phyloP scores from a whole-genome alignment of 345 rosid genomes.

The Sonneratia caseolaris region DNA sequence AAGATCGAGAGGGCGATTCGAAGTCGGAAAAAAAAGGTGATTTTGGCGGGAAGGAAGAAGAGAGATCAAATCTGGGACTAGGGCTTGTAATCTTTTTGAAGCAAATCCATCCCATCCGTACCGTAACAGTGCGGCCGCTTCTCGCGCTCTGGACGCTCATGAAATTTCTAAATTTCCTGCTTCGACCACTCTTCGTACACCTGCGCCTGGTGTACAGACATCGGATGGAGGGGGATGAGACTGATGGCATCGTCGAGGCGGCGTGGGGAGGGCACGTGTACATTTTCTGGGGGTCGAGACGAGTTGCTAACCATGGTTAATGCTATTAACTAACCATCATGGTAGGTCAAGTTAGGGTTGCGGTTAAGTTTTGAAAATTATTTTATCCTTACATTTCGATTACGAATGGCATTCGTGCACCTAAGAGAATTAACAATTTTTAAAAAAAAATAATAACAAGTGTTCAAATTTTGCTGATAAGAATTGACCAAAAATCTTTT shows the following conservation, averaged over 20 bases:
- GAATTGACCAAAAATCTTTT: too few relatives aligned
- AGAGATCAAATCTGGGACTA: neutral
- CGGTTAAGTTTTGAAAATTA: neutral
- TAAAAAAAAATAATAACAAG: too few relatives aligned
- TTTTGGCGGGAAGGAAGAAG: constrained; percentile 7
- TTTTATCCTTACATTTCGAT: too few relatives aligned
- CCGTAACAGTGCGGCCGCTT: neutral
- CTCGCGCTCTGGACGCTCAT: neutral
- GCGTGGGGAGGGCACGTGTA: neutral
- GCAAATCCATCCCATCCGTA: neutral
- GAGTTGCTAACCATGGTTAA: neutral
- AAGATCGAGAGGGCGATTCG: neutral
- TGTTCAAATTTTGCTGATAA: too few relatives aligned
- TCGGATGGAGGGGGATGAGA: neutral
- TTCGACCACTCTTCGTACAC: too few relatives aligned
- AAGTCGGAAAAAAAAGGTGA: neutral
- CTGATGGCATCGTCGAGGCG: neutral
- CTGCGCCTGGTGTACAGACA: too few relatives aligned
- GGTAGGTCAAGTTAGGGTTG: neutral
- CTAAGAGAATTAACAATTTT: too few relatives aligned
- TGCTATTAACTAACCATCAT: neutral
- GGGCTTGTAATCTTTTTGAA: constrained; percentile 1
- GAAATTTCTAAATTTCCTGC: too few relatives aligned
- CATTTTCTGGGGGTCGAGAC: neutral
- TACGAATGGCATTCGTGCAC: too few relatives aligned